Conservation (phyloP, 805 yeast genomes). For the Henningerozyma blattae region DNA sequence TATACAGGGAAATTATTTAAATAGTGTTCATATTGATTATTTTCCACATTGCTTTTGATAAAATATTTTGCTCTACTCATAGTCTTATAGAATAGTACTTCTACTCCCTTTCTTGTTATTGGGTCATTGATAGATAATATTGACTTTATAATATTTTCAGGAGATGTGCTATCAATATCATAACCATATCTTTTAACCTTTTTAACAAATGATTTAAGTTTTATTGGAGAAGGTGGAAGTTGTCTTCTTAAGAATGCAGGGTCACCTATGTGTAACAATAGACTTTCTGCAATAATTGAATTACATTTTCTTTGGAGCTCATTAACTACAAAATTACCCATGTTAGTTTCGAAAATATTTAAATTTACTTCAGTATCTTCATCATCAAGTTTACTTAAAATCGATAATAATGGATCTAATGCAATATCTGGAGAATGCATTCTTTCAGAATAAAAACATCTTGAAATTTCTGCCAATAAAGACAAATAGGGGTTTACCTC, state of each 20-base stretch:
- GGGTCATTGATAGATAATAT: slow-evolving; percentile 52
- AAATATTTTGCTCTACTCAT: slow-evolving; percentile 79
- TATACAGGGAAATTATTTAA: slow-evolving; percentile 73
- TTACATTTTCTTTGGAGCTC: slow-evolving; percentile 78
- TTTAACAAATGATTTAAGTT: slow-evolving; percentile 66
- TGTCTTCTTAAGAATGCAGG: slow-evolving; percentile 79
- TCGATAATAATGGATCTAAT: slow-evolving; percentile 35
- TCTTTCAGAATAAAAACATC: slow-evolving; percentile 16
- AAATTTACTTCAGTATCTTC: slow-evolving; percentile 62
- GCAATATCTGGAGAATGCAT: slow-evolving; percentile 8
- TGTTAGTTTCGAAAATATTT: slow-evolving; percentile 55
- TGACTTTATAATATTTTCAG: slow-evolving; percentile 62
- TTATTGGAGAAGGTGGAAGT: slow-evolving; percentile 67
- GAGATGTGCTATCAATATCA: slow-evolving; percentile 58
- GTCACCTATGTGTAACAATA: slow-evolving; percentile 68
- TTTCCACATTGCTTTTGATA: slow-evolving; percentile 78
- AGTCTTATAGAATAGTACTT: slow-evolving; percentile 68
- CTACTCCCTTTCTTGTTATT: slow-evolving; percentile 57
- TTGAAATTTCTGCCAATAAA: slow-evolving; percentile 13
- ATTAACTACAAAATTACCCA: slow-evolving; percentile 46
- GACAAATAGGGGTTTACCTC: slow-evolving; percentile 8
- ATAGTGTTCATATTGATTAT: slow-evolving; percentile 68
- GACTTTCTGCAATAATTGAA: slow-evolving; percentile 70
- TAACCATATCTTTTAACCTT: slow-evolving; percentile 57
- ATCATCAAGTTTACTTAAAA: slow-evolving; percentile 76